Evolutionary conservation across 495 filamentous ascomycete genomes (phyloP).

Genomic region (Penicilliopsis zonata): DNA sequence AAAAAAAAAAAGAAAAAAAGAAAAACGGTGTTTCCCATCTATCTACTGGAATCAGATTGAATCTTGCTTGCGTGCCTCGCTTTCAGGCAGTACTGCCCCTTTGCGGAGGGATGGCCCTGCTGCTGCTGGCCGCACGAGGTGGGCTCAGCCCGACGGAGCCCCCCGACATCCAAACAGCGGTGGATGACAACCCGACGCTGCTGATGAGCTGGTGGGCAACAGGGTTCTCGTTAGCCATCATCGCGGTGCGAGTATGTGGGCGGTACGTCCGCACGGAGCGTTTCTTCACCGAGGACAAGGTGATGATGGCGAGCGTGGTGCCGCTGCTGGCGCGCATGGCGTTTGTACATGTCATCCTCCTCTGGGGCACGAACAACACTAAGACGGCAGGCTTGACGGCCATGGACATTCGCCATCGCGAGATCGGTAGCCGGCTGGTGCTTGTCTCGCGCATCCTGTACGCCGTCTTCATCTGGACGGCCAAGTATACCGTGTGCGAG

Average conservation of each 20-base stretch:
- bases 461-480: conserved; percentile 66
- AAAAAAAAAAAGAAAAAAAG: too few relatives aligned
- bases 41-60: too few relatives aligned
- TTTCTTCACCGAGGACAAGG: conserved; percentile 79
- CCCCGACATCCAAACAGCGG: conserved; percentile 40
- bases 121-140: conserved; percentile 11
- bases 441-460: conserved; percentile 42
- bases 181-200: conserved; percentile 61
- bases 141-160: conserved; percentile 26
- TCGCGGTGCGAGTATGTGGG: conserved; percentile 61
- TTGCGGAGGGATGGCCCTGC: conserved; percentile 18
- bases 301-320: conserved; percentile 67
- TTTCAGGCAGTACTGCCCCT: too few relatives aligned
- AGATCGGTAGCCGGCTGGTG: conserved; percentile 41
- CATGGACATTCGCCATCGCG: conserved; percentile 26
- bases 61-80: too few relatives aligned
- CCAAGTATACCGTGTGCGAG: conserved; percentile 82
- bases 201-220: conserved; percentile 95
- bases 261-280: conserved; percentile 71
- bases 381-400: conserved; percentile 26
- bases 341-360: conserved; percentile 71
- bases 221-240: conserved; percentile 66
- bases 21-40: too few relatives aligned
- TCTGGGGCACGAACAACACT: conserved; percentile 81
- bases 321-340: conserved; percentile 76